Evolutionary conservation across 306 rosid genomes (phyloP), one percentile per base, ranked within the genome.

Genomic region (Fragaria ananassa): DNA sequence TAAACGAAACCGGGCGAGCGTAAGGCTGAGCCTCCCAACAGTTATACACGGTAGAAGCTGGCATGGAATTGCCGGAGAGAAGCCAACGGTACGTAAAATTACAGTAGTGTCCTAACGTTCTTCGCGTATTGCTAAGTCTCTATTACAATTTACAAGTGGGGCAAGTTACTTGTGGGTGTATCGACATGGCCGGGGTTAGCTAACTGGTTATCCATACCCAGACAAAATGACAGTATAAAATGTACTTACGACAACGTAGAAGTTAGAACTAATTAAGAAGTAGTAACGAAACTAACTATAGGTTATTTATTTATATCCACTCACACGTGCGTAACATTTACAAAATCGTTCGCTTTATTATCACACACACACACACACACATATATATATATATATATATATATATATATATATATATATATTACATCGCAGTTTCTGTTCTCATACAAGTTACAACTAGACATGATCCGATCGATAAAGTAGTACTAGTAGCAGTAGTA

Each of bases 381-480:
- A n/a, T n/a, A n/a, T n/a, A n/a, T n/a, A n/a, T n/a, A n/a, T n/a
- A n/a, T n/a, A n/a, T n/a, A n/a, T n/a, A n/a, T n/a, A n/a, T n/a
- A n/a, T n/a, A n/a, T n/a, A n/a, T n/a, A n/a, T n/a, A n/a, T n/a
- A n/a, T n/a, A n/a, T 17, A 31, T 62, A 31, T 29, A 31, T 58
- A 34, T 7, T 62, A 62, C 37, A 62, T 34, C 1, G n/a, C 35
- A 31, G 42, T 47, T 62, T 10, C 5, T 62, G 23, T 62, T 31
- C 68, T 62, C 68, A 14, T 62, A 62, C 42, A 62, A 62, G 68
- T 62, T 31, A 62, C 42, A 31, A 60, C 66, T 60, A 60, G 4
- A 60, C 9, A 61, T 10, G 42, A 62, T 62, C 68, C 42, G 21
- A 31, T 15, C 41, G 68, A 31, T 62, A 21, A 61, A 29, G 67